Evolutionary conservation across 1,284 basidiomycete species (phyloP), one percentile per base, ranked within the genome.

Genomic region (Exobasidium rhododendri): DNA sequence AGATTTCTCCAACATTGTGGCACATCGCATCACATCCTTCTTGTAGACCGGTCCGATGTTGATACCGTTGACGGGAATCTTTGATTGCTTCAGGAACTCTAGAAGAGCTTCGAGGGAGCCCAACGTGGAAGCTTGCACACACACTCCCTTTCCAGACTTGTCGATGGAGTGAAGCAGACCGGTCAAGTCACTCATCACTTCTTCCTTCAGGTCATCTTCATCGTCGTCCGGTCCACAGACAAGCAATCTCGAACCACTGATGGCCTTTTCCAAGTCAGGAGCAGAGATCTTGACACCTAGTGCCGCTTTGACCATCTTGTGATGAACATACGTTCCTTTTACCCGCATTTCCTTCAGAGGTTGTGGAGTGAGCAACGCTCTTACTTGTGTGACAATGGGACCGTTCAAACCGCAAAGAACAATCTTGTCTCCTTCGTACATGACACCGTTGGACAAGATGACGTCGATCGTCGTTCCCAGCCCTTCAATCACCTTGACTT

Each of bases 401-500:
- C 96, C 96, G 79, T 98, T 97, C 66, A 97, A 85, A 80, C 96
- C 96, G 78, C 94, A 98, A 29, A 99, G 85, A 7, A 99, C 94
- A 67, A 99, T 96, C 81, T 85, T 89, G 81, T 98, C 96, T 24
- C 94, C 89, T 81, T 98, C 96, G 63, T 83, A 86, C 75, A 98
- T 83, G 67, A 93, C 88, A 81, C 96, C 96, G 80, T 99, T 99
- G 35, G 92, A 94, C 61, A 98, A 84, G 17, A 98, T 89, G 32
- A 98, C 93, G 83, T 98, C 96, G 74, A 98, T 94, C 1, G 96
- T 98, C 44, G 94, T 98, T 52, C 96, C 96, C 56, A 98, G 84
- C 80, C 96, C 96, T 82, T 99, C 96, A 74, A 98, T 89, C 67
- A 97, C 91, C 85, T 99, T 99, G 81, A 98, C 96, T 82, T 98